phyloP scores from a whole-genome alignment of 805 yeast species.

The Kuraishia ogatae region DNA sequence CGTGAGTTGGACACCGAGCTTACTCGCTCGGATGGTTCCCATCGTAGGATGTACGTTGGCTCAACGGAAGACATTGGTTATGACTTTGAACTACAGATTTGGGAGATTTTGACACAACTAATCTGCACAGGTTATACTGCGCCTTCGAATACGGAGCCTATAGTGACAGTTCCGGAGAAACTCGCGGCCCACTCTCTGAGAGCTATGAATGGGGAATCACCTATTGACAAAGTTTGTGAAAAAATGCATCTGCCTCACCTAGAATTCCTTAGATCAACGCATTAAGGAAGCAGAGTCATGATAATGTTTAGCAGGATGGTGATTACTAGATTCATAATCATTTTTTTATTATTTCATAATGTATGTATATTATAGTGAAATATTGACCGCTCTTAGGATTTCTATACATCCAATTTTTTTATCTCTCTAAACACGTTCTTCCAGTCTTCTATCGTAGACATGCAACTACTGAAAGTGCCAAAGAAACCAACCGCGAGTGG shows the following conservation, averaged over 20 bases:
- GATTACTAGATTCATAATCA: no score
- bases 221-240: slow-evolving; percentile 20
- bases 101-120: slow-evolving; percentile 28
- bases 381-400: neutral
- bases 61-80: slow-evolving; percentile 19
- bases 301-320: no score
- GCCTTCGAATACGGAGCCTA: slow-evolving; percentile 8
- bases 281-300: slow-evolving; percentile 2
- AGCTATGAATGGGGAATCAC: slow-evolving; percentile 12
- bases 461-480: slow-evolving; percentile 17
- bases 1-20: slow-evolving; percentile 13
- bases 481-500: slow-evolving; percentile 23
- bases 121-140: slow-evolving; percentile 21
- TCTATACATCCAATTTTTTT: neutral
- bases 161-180: slow-evolving; percentile 4
- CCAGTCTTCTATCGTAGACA: neutral
- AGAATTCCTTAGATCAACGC: slow-evolving; percentile 22
- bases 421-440: neutral
- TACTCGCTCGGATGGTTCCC: slow-evolving; percentile 10
- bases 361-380: neutral
- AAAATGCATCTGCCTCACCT: slow-evolving; percentile 26
- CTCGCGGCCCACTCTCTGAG: neutral
- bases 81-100: slow-evolving; percentile 30
- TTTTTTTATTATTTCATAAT: no score
- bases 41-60: slow-evolving; percentile 23